These are phyloP conservation scores for Aphanoascus verrucosus DNA, from an alignment of 2,329 filamentous ascomycete species.

Conservation along the genomic window DNA sequence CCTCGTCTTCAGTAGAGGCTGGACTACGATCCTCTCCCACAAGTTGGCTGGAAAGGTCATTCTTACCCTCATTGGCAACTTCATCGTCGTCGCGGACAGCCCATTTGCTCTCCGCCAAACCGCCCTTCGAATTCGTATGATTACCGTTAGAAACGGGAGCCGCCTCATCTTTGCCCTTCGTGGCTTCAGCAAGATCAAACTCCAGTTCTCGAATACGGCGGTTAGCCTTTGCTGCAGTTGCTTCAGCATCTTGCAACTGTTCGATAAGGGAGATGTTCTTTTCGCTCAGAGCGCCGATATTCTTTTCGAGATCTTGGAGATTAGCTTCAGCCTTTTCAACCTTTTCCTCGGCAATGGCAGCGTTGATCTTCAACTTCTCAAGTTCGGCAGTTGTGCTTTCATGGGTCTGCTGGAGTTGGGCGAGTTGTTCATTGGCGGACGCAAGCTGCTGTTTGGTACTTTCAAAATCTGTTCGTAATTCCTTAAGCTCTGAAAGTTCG, in stretches of 20 bases:
- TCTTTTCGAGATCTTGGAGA: slow-evolving; percentile 28
- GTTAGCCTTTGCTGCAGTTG: slow-evolving; percentile 21
- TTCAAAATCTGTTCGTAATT: slow-evolving; percentile 55
- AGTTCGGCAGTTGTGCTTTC: slow-evolving; percentile 32
- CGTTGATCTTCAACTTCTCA: slow-evolving; percentile 12
- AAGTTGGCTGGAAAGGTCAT: slow-evolving; percentile 17
- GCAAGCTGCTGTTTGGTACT: slow-evolving; percentile 46
- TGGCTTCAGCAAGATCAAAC: slow-evolving; percentile 15
- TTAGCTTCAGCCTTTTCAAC: slow-evolving; percentile 25
- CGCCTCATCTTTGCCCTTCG: slow-evolving; percentile 9
- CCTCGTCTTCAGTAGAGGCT: slow-evolving; percentile 36
- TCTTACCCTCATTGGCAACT: slow-evolving; percentile 21
- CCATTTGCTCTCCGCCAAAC: slow-evolving; percentile 35
- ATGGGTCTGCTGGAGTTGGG: slow-evolving; percentile 27
- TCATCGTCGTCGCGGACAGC: slow-evolving; percentile 21
- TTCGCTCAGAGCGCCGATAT: slow-evolving; percentile 19
- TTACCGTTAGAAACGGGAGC: slow-evolving; percentile 16
- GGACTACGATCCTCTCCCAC: slow-evolving; percentile 25
- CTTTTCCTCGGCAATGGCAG: slow-evolving; percentile 11
- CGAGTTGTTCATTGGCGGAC: slow-evolving; percentile 27
- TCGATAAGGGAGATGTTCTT: slow-evolving; percentile 18
- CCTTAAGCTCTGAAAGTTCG: slow-evolving; percentile 74
- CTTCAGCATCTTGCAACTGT: slow-evolving; percentile 17
- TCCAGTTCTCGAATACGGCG: slow-evolving; percentile 19
- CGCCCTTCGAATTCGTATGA: slow-evolving; percentile 17